Evolutionary conservation across 192 early-diverging fungal species (phyloP).

Genomic region (Coemansia javaensis): DNA sequence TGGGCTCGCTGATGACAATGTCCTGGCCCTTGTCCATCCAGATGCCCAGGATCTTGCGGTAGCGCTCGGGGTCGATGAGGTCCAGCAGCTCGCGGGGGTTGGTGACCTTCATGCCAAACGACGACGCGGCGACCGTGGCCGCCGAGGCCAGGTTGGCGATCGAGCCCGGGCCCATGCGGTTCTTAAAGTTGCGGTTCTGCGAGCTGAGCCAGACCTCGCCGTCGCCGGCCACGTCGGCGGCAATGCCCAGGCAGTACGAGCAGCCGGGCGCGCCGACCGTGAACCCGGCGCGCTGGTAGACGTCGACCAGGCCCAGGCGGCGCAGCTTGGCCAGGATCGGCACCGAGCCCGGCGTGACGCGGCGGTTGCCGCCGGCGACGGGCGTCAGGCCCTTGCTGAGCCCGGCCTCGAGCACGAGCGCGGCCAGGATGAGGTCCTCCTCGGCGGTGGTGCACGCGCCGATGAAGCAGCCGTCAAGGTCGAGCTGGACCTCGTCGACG

Average conservation of each 20-base stretch:
- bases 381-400: slow-evolving; percentile 66
- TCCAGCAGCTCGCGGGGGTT: slow-evolving; percentile 66
- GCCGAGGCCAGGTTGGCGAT: slow-evolving; percentile 76
- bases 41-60: slow-evolving; percentile 59
- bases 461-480: slow-evolving; percentile 76
- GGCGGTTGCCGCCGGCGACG: slow-evolving; percentile 58
- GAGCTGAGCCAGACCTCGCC: slow-evolving; percentile 79
- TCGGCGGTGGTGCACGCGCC: slow-evolving; percentile 80
- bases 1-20: slow-evolving; percentile 62
- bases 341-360: slow-evolving; percentile 72
- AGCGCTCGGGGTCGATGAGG: slow-evolving; percentile 59
- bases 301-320: slow-evolving; percentile 65
- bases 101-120: slow-evolving; percentile 67
- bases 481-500: slow-evolving; percentile 57
- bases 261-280: slow-evolving; percentile 71
- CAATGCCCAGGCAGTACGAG: slow-evolving; percentile 76
- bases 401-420: slow-evolving; percentile 68
- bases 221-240: slow-evolving; percentile 69
- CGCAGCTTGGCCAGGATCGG: slow-evolving; percentile 75
- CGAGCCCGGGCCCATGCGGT: slow-evolving; percentile 77
- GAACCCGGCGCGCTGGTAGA: slow-evolving; percentile 73
- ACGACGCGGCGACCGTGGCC: slow-evolving; percentile 73
- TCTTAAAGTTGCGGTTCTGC: slow-evolving; percentile 83
- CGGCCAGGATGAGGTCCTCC: slow-evolving; percentile 75
- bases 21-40: slow-evolving; percentile 62